Base-by-base conservation (phyloP, 106 monocot genomes). In the Ottelia alismoides region DNA sequence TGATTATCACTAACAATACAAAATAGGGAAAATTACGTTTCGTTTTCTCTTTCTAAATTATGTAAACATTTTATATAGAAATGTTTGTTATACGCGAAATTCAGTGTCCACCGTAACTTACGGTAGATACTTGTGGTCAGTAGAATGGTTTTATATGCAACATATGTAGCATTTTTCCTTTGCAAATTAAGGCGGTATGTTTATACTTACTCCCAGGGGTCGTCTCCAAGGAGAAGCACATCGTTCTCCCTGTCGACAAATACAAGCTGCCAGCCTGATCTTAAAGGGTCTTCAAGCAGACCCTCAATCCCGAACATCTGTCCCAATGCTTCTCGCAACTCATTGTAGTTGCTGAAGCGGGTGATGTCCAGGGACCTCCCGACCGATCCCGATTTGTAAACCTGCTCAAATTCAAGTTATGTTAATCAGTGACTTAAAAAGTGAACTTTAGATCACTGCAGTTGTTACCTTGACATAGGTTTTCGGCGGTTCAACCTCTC, bases 221-320 rank as follows among this genome's bases (percentile, higher is more conserved):
- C 98, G 65, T 99, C 98, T 76, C 98, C 98, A 83, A 99, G 98
- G 82, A 99, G 98, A 99, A 99, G 98, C 62, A 80, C 72, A 61
- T 99, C 98, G 28, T 99, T 86, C 98, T 99, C 98, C 86, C 85
- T 79, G 82, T 99, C 98, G 58, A 99, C 98, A 78, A 99, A 99
- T 83, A 99, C 90, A 99, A 99, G 98, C 98, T 99, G 98, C 98
- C 98, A 99, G 98, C 98, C 98, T 99, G 98, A 99, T 99, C 98
- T 99, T 75, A 67, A 76, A 73, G 98, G 98, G 72, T 99, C 85
- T 49, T 99, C 90, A 85, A 99, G 77, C 55, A 77, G 80, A 82
- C 98, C 98, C 98, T 99, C 77, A 54, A 99, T 83, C 51, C 85
- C 86, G 57, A 86, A 99, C 98, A 99, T 99, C 69, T 83, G 82